Base-by-base conservation (phyloP, 2,329 filamentous ascomycete species). In the Venturia asperata region DNA sequence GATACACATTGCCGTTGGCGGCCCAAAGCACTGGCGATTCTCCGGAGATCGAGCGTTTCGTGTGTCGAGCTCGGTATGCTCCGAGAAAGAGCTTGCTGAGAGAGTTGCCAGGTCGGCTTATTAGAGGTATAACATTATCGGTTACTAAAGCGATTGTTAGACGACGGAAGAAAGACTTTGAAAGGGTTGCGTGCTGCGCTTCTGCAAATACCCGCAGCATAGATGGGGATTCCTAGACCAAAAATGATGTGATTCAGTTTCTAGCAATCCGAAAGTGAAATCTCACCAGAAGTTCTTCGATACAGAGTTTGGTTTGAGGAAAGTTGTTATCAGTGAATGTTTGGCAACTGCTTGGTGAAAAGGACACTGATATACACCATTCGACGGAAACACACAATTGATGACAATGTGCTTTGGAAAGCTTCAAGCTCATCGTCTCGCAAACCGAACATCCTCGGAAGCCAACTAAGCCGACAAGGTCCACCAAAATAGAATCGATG, bases 121-220 rank as follows among this genome's bases (percentile, higher is more conserved):
- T 47, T 34, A 63, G 41, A 34, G 37, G 61, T 43, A 63, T 39
- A 15, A 63, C 61, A 49, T 63, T 47, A 34, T 47, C 9, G 19
- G 61, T 63, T 19, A 63, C 61, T 49, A 24, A 19, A 7, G 39
- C 11, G 15, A 15, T 34, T 5, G 34, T 61, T 13, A 61, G 39
- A 19, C 34, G 30, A 34, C 30, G 3, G 30, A 34, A 34, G 3
- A 34, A 34, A 34, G 30, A 6, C 6, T 6, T 34, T 34, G 30
- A 34, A 34, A 6, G 30, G 30, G 30, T 34, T 34, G 30, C 30
- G 30, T 34, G 30, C 30, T 34, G 30, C 30, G 30, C 30, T 34
- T 34, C 30, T n/a, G 30, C 6, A 34, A 34, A 34, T 6, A 34
- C 30, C 30, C 30, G 30, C 30, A 34, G 30, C 30, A 34, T 34